phyloP scores from a whole-genome alignment of 257 asterid genomes.

The Solanum piurae region DNA sequence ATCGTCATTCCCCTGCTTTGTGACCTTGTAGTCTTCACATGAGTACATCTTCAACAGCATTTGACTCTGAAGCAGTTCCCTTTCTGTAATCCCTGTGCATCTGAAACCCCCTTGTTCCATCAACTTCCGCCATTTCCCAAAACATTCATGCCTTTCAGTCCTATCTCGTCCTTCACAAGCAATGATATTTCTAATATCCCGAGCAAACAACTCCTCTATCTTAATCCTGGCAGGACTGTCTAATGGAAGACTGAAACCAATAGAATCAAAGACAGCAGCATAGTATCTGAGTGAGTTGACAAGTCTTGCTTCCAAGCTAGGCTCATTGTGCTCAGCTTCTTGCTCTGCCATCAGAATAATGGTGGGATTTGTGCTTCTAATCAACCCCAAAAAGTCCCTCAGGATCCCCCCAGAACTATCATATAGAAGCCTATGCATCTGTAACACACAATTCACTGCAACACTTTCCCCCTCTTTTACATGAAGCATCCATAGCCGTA shows the following conservation, averaged over 20 bases:
- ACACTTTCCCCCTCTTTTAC: constrained; percentile 79
- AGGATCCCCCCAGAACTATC: constrained; percentile 45
- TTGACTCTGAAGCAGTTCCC: constrained; percentile 62
- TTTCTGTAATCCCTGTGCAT: constrained; percentile 32
- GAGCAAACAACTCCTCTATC: constrained; percentile 74
- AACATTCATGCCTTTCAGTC: constrained; percentile 59
- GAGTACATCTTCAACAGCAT: constrained; percentile 77
- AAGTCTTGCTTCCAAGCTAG: constrained; percentile 42
- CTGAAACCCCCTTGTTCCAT: constrained; percentile 69
- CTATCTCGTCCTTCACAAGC: constrained; percentile 80
- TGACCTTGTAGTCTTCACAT: constrained; percentile 29
- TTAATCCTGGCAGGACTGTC: constrained; percentile 49
- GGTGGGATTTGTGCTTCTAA: constrained; percentile 69
- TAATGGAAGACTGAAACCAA: constrained; percentile 42
- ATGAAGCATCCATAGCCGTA: constrained; percentile 98
- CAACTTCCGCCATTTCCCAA: constrained; percentile 45
- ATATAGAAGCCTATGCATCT: constrained; percentile 71
- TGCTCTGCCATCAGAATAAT: constrained; percentile 71
- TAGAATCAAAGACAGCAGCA: constrained; percentile 65
- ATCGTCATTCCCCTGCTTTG: constrained; percentile 26
- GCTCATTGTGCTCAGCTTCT: constrained; percentile 62
- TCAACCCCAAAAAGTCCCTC: constrained; percentile 54
- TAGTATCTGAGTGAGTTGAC: constrained; percentile 52
- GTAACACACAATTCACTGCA: constrained; percentile 68
- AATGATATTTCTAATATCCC: constrained; percentile 59